Conservation (phyloP, 2,329 filamentous ascomycete genomes). For the Penicillium thymicola region DNA sequence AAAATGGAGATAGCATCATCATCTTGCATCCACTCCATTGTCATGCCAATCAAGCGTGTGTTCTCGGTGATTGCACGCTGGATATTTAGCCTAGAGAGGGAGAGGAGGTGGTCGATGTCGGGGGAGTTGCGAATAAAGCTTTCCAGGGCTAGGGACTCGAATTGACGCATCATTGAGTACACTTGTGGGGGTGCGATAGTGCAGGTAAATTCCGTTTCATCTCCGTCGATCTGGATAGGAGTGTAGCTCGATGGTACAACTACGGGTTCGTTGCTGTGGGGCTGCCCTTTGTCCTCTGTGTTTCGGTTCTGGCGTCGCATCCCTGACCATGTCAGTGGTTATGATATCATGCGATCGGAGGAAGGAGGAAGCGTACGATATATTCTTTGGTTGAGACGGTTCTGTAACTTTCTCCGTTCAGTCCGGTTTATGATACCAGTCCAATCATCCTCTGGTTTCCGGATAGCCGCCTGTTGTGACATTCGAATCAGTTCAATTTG, state of each 20-base stretch:
- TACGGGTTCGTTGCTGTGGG: background rate
- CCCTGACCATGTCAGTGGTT: background rate
- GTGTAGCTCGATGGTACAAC: background rate
- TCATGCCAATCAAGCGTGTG: constrained; percentile 21
- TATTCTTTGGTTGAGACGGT: constrained; percentile 18
- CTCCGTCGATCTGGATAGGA: background rate
- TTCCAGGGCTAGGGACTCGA: constrained; percentile 1
- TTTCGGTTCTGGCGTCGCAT: background rate
- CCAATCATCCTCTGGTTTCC: constrained; percentile 15
- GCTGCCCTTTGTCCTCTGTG: no score
- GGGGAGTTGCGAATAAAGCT: constrained; percentile 14
- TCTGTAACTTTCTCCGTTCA: constrained; percentile 16
- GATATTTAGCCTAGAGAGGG: constrained; percentile 25
- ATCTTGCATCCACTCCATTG: constrained; percentile 8
- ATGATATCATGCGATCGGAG: background rate
- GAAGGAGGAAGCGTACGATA: constrained; percentile 8
- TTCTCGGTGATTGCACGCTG: constrained; percentile 28
- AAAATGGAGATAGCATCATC: constrained; percentile 21
- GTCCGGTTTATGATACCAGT: constrained; percentile 3
- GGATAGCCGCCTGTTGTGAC: constrained; percentile 15
- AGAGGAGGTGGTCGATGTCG: constrained; percentile 26
- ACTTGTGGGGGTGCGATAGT: background rate
- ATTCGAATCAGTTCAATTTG: constrained; percentile 7
- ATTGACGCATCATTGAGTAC: background rate
- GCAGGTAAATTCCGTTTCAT: background rate